A percentile compares a stretch with the other conserved stretches of the same genome.
Conservation (phyloP, 2,329 filamentous ascomycete genomes). For the Fusarium redolens region DNA sequence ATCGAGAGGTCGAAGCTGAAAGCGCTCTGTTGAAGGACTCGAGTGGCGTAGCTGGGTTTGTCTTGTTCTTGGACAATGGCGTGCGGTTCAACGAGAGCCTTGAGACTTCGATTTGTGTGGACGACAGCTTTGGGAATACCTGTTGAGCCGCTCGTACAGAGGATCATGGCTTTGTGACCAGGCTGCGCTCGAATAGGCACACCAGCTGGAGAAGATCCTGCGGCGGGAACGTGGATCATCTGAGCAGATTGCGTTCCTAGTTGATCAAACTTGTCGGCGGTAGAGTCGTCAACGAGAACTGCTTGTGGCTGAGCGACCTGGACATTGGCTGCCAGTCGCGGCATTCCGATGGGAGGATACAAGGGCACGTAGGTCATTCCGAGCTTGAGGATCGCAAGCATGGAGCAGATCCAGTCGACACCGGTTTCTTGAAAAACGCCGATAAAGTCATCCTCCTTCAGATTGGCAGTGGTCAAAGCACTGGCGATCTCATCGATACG, state of each 20-base stretch:
- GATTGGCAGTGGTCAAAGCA: not conserved
- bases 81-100: not conserved
- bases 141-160: conserved; percentile 24
- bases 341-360: not conserved
- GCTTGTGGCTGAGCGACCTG: conserved; percentile 6
- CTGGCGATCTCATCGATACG: not conserved
- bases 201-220: not conserved
- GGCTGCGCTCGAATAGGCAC: not conserved
- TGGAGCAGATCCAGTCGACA: conserved; percentile 2
- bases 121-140: conserved; percentile 15
- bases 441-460: not conserved
- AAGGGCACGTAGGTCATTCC: conserved; percentile 16
- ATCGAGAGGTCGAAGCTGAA: conserved; percentile 28
- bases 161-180: not conserved
- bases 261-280: not conserved
- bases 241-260: not conserved
- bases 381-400: conserved; percentile 10
- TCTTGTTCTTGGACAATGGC: not conserved
- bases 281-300: conserved; percentile 10
- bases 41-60: not conserved
- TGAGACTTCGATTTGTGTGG: not conserved
- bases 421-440: conserved; percentile 9
- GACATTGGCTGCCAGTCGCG: not conserved
- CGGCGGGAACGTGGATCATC: not conserved
- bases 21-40: conserved; percentile 26